Evolutionary conservation across 371 early-diverging fungal species (phyloP).

Genomic region (Mortierella sp.): DNA sequence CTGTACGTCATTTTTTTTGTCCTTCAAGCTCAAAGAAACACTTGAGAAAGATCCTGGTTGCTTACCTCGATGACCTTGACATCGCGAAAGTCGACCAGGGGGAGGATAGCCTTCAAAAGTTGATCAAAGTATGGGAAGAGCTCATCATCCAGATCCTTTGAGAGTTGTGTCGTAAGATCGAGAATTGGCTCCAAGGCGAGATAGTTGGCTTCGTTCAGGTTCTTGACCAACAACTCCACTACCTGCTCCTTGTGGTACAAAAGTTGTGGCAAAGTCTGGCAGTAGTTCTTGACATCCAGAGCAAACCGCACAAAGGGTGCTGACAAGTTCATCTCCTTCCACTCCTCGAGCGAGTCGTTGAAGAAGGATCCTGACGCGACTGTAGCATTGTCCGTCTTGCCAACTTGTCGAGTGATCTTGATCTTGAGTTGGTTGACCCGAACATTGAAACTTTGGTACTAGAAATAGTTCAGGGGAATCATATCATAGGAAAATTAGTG

Average conservation of each 20-base stretch:
- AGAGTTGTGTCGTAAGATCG: constrained; percentile 85
- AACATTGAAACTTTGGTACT: constrained; percentile 88
- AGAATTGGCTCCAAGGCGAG: constrained; percentile 78
- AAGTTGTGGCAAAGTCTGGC: constrained; percentile 87
- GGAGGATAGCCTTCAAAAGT: constrained; percentile 72
- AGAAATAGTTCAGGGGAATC: constrained; percentile 10
- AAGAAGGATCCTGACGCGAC: constrained; percentile 85
- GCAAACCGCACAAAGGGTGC: constrained; percentile 81
- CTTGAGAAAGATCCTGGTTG: not conserved
- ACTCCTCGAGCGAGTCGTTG: constrained; percentile 80
- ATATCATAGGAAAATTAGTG: not conserved
- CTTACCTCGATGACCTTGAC: constrained; percentile 84
- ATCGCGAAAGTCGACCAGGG: constrained; percentile 76
- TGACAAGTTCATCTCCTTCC: constrained; percentile 92
- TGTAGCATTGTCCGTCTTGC: constrained; percentile 55
- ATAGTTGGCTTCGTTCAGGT: constrained; percentile 71
- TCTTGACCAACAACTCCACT: constrained; percentile 74
- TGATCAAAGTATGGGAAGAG: constrained; percentile 85
- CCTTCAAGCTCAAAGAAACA: not conserved
- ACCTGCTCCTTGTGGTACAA: constrained; percentile 91
- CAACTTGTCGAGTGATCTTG: constrained; percentile 75
- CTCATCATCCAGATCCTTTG: constrained; percentile 94
- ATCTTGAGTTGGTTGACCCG: constrained; percentile 86
- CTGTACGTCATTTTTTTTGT: not conserved
- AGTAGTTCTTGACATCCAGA: constrained; percentile 72